phyloP scores from a whole-genome alignment of 2,329 filamentous ascomycete species.

The Decorospora gaudefroyi region DNA sequence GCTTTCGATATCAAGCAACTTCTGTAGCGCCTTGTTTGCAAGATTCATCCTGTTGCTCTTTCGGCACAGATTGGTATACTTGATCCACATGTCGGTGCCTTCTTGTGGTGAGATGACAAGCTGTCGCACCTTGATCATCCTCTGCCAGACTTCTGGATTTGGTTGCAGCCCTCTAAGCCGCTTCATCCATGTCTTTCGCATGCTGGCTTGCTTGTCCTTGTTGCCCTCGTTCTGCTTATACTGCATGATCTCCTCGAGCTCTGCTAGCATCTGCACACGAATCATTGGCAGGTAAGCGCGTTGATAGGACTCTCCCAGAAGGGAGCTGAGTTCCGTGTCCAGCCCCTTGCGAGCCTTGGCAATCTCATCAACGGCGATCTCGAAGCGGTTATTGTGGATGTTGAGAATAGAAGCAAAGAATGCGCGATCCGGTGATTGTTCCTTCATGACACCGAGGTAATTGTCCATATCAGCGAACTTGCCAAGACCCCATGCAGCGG shows the following conservation, averaged over 20 bases:
- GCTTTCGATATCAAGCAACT: constrained; percentile 65
- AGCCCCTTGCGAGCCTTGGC: constrained; percentile 90
- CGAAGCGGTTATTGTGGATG: constrained; percentile 93
- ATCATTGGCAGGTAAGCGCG: constrained; percentile 98
- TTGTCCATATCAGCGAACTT: constrained; percentile 99
- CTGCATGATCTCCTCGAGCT: constrained; percentile 94
- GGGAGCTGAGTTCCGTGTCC: constrained; percentile 91
- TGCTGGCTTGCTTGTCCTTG: constrained; percentile 82
- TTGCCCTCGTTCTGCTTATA: constrained; percentile 90
- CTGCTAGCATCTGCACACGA: constrained; percentile 97
- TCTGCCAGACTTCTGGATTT: constrained; percentile 97
- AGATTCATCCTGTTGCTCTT: constrained; percentile 94
- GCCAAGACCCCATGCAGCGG: constrained; percentile 91
- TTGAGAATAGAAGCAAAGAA: constrained; percentile 98
- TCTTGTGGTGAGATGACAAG: constrained; percentile 90
- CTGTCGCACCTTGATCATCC: constrained; percentile 92
- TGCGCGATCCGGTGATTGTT: constrained; percentile 87
- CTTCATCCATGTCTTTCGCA: constrained; percentile 94
- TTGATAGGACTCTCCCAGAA: constrained; percentile 98
- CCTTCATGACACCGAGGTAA: constrained; percentile 93
- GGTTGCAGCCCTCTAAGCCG: constrained; percentile 92
- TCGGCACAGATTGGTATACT: constrained; percentile 96
- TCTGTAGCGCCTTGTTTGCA: constrained; percentile 91
- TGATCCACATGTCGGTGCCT: constrained; percentile 99
- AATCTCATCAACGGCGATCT: constrained; percentile 85